Evolutionary conservation across 768 basidiomycete species (phyloP).

Genomic region (Mycena leptocephala): DNA sequence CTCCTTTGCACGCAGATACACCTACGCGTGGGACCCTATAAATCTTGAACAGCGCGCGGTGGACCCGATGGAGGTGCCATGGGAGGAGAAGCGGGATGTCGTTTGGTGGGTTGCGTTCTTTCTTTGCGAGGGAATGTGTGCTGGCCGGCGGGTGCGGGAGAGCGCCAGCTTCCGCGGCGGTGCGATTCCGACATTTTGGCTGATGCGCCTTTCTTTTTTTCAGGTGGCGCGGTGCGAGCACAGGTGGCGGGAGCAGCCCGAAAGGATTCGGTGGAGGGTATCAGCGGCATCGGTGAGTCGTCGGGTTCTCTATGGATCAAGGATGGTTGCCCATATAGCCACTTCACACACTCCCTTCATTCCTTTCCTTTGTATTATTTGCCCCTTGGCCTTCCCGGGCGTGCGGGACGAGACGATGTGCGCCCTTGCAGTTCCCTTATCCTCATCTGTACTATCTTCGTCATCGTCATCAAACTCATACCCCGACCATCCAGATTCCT

Average conservation of each 20-base stretch:
- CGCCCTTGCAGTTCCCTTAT: too few relatives aligned
- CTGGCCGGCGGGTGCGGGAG: too few relatives aligned
- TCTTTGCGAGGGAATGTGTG: too few relatives aligned
- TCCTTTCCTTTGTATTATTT: too few relatives aligned
- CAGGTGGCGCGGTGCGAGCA: slow-evolving; percentile 93
- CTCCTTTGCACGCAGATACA: slow-evolving; percentile 61
- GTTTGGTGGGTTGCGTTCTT: slow-evolving; percentile 65
- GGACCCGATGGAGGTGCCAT: slow-evolving; percentile 90
- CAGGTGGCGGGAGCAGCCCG: slow-evolving; percentile 93
- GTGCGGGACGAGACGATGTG: too few relatives aligned
- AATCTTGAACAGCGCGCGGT: slow-evolving; percentile 81
- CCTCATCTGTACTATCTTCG: too few relatives aligned
- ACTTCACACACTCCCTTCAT: too few relatives aligned
- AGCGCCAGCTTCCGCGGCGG: too few relatives aligned
- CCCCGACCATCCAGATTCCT: slow-evolving; percentile 76
- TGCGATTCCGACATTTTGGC: too few relatives aligned
- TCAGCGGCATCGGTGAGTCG: slow-evolving; percentile 84
- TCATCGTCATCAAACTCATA: too few relatives aligned
- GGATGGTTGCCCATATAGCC: too few relatives aligned
- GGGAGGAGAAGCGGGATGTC: slow-evolving; percentile 90
- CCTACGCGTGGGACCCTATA: slow-evolving; percentile 93
- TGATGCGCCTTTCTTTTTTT: not conserved
- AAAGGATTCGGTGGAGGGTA: slow-evolving; percentile 87
- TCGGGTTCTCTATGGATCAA: not conserved
- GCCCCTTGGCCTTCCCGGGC: too few relatives aligned